Evolutionary conservation across 2,329 filamentous ascomycete genomes (phyloP), one percentile per base, ranked within the genome.

Genomic region (Paraconiothyrium sp.): DNA sequence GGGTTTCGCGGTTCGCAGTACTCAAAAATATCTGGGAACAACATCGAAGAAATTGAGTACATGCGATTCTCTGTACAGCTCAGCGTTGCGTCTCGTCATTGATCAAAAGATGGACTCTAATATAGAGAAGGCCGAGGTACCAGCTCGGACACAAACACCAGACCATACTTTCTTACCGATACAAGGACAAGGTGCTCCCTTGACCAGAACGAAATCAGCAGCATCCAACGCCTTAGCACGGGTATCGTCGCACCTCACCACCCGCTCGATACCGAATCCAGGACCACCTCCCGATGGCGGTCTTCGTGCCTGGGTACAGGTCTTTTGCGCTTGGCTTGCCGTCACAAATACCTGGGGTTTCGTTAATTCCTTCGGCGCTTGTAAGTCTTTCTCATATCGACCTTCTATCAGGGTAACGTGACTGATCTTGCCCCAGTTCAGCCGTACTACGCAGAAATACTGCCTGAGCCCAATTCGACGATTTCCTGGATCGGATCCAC

Each of bases 401-500:
- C 14, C 39, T 41, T 6, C 13, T 16, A n/a, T 41, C 8, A n/a
- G 39, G 11, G 16, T 7, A n/a, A n/a, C 14, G 8, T 41, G 16
- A n/a, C 39, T 41, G 14, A 41, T 9, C n/a, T 16, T n/a, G 39
- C 39, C 7, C 8, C 14, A 41, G 39, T 62, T 27, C 60, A 62
- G 32, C 46, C 81, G 3, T 84, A 84, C 68, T 85, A 85, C 61
- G 71, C 72, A 2, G 69, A 63, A 3, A 73, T 80, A 1, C 61
- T 76, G 4, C 67, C 69, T 1, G 66, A 76, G 20, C 54, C 74
- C 0, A 66, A 75, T 9, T 84, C 83, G 0, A 79, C 79, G 0
- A 84, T 86, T 47, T 82, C 83, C 4, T 86, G 84, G 84, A 84
- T 86, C 32, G 84, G 84, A 5, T 81, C 80, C 0, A 71, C 84